Evolutionary conservation across 1,139 yeast genomes (phyloP).

Genomic region (Protomyces macrosporus): DNA sequence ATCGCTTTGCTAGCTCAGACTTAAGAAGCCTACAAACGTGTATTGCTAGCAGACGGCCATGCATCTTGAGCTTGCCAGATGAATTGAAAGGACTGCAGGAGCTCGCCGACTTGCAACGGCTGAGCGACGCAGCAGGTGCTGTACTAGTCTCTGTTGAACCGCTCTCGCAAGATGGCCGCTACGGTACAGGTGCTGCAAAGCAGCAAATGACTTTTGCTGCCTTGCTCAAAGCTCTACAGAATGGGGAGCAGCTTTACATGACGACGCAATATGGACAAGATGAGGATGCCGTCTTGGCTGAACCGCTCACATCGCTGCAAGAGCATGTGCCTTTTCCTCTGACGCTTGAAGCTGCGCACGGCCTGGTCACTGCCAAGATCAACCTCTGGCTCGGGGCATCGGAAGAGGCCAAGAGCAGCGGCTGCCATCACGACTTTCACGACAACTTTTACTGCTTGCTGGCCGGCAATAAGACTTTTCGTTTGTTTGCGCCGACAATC

Average conservation of each 20-base stretch:
- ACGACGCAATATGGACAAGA: constrained; percentile 25
- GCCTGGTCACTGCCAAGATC: constrained; percentile 23
- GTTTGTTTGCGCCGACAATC: constrained; percentile 17
- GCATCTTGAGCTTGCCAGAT: constrained; percentile 10
- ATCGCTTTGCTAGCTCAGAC: not conserved
- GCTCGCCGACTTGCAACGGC: constrained; percentile 1
- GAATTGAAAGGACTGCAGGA: not conserved
- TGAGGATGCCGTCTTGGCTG: constrained; percentile 12
- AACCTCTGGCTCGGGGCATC: constrained; percentile 27
- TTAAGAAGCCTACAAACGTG: not conserved
- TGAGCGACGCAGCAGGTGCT: constrained; percentile 8
- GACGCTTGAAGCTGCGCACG: constrained; percentile 7
- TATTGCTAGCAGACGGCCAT: not conserved
- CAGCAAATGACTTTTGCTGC: constrained; percentile 10
- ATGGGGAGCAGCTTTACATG: constrained; percentile 22
- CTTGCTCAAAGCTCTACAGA: constrained; percentile 6
- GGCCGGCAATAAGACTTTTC: constrained; percentile 22
- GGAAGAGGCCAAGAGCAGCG: constrained; percentile 15
- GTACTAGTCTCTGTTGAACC: constrained; percentile 22
- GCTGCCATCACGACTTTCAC: constrained; percentile 28
- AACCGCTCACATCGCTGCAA: constrained; percentile 5
- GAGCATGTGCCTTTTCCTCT: not conserved
- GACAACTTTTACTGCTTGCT: constrained; percentile 26
- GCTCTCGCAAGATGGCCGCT: constrained; percentile 10
- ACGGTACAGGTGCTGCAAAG: constrained; percentile 25